These are phyloP conservation scores for Lachnellula cervina DNA, from an alignment of 2,329 filamentous ascomycete species.

Conservation along the genomic window DNA sequence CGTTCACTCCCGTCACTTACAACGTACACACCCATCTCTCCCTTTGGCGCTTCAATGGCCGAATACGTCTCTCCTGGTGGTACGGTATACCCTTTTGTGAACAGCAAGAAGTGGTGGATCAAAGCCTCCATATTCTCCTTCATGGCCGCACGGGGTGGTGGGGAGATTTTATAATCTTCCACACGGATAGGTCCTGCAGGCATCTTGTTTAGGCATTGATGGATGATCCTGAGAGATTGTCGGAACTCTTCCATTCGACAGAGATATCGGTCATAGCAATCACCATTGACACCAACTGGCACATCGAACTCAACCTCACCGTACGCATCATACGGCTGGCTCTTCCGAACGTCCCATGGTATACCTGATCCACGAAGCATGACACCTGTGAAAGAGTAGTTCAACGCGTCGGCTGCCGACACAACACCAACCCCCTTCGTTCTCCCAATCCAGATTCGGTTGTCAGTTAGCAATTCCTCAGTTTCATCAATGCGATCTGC, in stretches of 20 bases:
- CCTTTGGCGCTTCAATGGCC: conserved; percentile 98
- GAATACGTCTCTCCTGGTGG: conserved; percentile 97
- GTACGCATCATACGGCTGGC: conserved; percentile 94
- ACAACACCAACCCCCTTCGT: conserved; percentile 90
- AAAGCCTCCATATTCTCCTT: conserved; percentile 99
- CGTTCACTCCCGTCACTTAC: conserved; percentile 95
- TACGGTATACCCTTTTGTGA: conserved; percentile 96
- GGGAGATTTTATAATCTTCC: conserved; percentile 97
- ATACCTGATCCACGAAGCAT: conserved; percentile 97
- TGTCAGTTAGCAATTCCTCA: conserved; percentile 96
- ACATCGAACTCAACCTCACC: conserved; percentile 98
- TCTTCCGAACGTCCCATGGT: conserved; percentile 95
- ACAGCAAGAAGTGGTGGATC: conserved; percentile 98
- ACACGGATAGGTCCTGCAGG: conserved; percentile 88
- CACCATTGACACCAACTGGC: conserved; percentile 90
- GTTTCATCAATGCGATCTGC: conserved; percentile 98
- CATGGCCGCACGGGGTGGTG: conserved; percentile 94
- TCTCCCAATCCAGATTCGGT: conserved; percentile 97
- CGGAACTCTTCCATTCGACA: conserved; percentile 99
- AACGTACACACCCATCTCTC: conserved; percentile 96
- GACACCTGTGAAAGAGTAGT: conserved; percentile 93
- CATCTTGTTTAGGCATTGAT: conserved; percentile 99
- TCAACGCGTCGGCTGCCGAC: conserved; percentile 86
- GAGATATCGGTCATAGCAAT: conserved; percentile 98
- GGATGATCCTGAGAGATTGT: conserved; percentile 94